Evolutionary conservation across 2,329 filamentous ascomycete species (phyloP).

Genomic region (Ophiosphaerella herpotricha): DNA sequence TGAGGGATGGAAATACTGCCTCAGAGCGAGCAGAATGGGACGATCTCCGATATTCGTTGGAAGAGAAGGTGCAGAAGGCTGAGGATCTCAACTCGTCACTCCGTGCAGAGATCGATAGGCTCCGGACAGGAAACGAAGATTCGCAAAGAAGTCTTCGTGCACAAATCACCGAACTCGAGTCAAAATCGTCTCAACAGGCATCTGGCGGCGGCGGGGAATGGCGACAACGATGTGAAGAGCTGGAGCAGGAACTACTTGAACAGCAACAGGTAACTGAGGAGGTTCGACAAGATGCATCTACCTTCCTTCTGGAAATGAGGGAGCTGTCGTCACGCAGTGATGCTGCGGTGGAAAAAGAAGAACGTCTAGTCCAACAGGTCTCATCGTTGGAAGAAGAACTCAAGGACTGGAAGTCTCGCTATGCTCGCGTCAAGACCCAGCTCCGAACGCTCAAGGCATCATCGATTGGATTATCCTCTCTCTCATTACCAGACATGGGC

Average conservation of each 20-base stretch:
- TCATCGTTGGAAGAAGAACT: conserved; percentile 80
- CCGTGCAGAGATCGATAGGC: conserved; percentile 75
- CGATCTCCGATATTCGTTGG: conserved; percentile 67
- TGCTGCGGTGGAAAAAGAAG: conserved; percentile 79
- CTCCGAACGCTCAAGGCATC: conserved; percentile 79
- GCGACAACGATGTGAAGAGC: conserved; percentile 46
- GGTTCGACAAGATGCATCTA: conserved; percentile 80
- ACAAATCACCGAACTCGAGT: conserved; percentile 61
- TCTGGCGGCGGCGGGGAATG: conserved; percentile 36
- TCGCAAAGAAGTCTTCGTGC: conserved; percentile 66
- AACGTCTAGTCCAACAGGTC: conserved; percentile 75
- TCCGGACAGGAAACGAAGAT: conserved; percentile 69
- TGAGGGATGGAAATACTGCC: conserved; percentile 55
- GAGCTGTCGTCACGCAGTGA: conserved; percentile 79
- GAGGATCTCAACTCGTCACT: conserved; percentile 79
- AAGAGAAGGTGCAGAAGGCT: conserved; percentile 74
- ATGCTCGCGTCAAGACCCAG: conserved; percentile 86
- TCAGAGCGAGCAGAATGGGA: conserved; percentile 73
- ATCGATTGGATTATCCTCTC: conserved; percentile 73
- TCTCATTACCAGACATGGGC: conserved; percentile 63
- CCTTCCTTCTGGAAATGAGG: conserved; percentile 88
- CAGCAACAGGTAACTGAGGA: conserved; percentile 86
- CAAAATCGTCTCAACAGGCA: conserved; percentile 26
- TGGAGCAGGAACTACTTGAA: conserved; percentile 68
- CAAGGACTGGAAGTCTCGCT: conserved; percentile 87